Percentiles rank a stretch among this genome's conserved stretches.
Evolutionary conservation across 208 protist genomes (phyloP).

Genomic region (Trypanosoma congolense): DNA sequence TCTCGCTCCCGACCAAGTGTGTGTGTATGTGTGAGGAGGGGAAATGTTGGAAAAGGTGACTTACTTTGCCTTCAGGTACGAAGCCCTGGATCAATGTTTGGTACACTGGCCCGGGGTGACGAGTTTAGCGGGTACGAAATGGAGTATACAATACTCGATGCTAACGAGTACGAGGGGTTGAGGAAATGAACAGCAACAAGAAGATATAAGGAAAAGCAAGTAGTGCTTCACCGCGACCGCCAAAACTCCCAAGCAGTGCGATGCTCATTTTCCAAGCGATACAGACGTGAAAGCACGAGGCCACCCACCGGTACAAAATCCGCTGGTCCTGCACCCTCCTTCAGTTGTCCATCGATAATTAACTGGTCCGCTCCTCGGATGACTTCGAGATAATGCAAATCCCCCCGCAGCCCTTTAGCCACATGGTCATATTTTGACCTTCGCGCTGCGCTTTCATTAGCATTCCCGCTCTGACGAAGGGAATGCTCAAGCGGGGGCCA

Average conservation of each 20-base stretch:
- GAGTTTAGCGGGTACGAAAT: too few relatives aligned
- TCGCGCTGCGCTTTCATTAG: background rate
- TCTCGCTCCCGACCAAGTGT: too few relatives aligned
- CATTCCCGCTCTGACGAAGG: background rate
- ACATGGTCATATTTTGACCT: constrained; percentile 18
- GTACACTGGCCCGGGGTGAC: too few relatives aligned
- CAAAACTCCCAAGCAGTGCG: constrained; percentile 75
- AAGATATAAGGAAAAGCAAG: too few relatives aligned
- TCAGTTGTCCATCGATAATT: constrained; percentile 13
- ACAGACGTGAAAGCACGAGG: constrained; percentile 57
- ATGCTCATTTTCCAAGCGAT: constrained; percentile 78
- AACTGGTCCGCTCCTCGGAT: constrained; percentile 54
- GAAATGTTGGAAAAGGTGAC: too few relatives aligned
- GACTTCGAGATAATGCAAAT: constrained; percentile 47
- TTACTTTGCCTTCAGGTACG: too few relatives aligned
- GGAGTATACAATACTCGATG: too few relatives aligned
- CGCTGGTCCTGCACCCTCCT: constrained; percentile 23
- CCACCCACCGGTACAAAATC: constrained; percentile 77
- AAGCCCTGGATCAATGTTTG: too few relatives aligned
- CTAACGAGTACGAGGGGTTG: too few relatives aligned
- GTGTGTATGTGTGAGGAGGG: too few relatives aligned
- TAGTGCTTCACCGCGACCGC: constrained; percentile 20
- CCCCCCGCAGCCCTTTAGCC: constrained; percentile 28
- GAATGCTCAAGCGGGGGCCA: constrained; percentile 19
- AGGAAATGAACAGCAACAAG: too few relatives aligned